Percentiles rank a stretch among this genome's conserved stretches.
These are phyloP conservation scores for Lyophyllum atratum DNA, from an alignment of 768 basidiomycete species.

Conservation along the genomic window DNA sequence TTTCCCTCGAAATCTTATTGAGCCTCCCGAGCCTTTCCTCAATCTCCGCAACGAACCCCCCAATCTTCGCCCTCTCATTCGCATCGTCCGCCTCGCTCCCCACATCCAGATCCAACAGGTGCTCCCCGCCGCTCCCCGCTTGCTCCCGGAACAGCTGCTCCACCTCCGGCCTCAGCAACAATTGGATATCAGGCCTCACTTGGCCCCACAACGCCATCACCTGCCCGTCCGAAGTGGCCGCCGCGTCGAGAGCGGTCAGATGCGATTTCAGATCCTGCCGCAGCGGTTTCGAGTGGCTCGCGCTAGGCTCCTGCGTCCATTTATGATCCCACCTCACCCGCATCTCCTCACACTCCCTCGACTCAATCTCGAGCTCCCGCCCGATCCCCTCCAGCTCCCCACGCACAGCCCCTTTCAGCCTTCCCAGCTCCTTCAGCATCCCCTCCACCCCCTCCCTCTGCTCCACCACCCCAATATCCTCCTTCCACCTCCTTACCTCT, in stretches of 20 bases:
- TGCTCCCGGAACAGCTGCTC: constrained; percentile 67
- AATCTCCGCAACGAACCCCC: constrained; percentile 67
- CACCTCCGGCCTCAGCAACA: constrained; percentile 59
- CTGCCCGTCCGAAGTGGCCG: constrained; percentile 76
- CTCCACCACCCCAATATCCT: constrained; percentile 73
- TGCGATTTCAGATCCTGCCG: constrained; percentile 83
- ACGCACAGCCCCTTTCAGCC: constrained; percentile 58
- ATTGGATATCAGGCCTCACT: constrained; percentile 61
- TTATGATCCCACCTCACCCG: constrained; percentile 84
- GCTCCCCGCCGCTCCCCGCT: constrained; percentile 35
- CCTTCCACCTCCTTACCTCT: constrained; percentile 72
- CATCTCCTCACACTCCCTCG: constrained; percentile 84
- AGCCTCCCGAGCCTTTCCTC: constrained; percentile 78
- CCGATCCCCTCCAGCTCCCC: constrained; percentile 62
- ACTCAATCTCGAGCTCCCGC: constrained; percentile 78
- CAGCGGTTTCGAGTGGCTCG: constrained; percentile 66
- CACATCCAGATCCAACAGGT: constrained; percentile 68
- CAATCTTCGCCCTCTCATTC: constrained; percentile 68
- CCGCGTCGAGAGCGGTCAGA: constrained; percentile 69
- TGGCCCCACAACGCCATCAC: constrained; percentile 73
- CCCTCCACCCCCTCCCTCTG: constrained; percentile 67
- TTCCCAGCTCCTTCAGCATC: constrained; percentile 58
- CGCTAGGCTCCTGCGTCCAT: constrained; percentile 87
- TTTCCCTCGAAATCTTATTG: constrained; percentile 82
- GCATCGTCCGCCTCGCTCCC: constrained; percentile 63